phyloP scores from a whole-genome alignment of 495 filamentous ascomycete species.

The Xylaria acuta region DNA sequence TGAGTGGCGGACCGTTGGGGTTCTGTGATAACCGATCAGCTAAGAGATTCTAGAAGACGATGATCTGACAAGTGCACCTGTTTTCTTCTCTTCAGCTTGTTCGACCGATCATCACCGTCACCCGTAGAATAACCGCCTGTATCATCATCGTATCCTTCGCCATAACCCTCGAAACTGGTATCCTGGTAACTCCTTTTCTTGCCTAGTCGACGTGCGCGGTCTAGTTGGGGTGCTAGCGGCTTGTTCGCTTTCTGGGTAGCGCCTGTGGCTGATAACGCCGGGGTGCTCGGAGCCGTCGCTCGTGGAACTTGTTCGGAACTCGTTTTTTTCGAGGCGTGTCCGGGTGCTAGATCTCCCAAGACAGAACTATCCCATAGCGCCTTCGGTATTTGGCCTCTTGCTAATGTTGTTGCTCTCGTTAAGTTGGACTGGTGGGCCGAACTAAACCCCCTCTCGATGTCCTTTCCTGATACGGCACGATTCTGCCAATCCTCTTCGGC shows the following conservation, averaged over 20 bases:
- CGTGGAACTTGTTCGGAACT: slow-evolving; percentile 46
- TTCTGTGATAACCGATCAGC: slow-evolving; percentile 42
- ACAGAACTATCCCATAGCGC: slow-evolving; percentile 57
- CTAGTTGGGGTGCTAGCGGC: slow-evolving; percentile 41
- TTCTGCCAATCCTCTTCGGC: slow-evolving; percentile 64
- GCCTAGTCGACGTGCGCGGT: slow-evolving; percentile 38
- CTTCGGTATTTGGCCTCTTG: slow-evolving; percentile 54
- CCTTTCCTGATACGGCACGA: slow-evolving; percentile 56
- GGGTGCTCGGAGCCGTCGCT: slow-evolving; percentile 47
- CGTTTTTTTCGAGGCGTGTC: slow-evolving; percentile 39
- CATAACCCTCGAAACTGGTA: slow-evolving; percentile 63
- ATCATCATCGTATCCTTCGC: slow-evolving; percentile 60
- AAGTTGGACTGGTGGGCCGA: slow-evolving; percentile 42
- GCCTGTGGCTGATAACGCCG: slow-evolving; percentile 34
- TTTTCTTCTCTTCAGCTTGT: slow-evolving; percentile 59
- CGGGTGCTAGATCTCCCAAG: slow-evolving; percentile 55
- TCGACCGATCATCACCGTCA: slow-evolving; percentile 55
- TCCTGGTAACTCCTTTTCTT: slow-evolving; percentile 62
- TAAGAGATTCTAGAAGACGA: slow-evolving; percentile 36
- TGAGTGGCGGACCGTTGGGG: slow-evolving; percentile 23
- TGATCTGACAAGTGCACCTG: slow-evolving; percentile 53
- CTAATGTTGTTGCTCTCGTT: slow-evolving; percentile 55
- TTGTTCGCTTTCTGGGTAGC: slow-evolving; percentile 44
- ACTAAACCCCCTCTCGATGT: slow-evolving; percentile 60
- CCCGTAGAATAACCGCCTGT: slow-evolving; percentile 59